These are phyloP conservation scores for Hymenoscyphus occultus DNA, from an alignment of 2,329 filamentous ascomycete genomes.

Conservation along the genomic window DNA sequence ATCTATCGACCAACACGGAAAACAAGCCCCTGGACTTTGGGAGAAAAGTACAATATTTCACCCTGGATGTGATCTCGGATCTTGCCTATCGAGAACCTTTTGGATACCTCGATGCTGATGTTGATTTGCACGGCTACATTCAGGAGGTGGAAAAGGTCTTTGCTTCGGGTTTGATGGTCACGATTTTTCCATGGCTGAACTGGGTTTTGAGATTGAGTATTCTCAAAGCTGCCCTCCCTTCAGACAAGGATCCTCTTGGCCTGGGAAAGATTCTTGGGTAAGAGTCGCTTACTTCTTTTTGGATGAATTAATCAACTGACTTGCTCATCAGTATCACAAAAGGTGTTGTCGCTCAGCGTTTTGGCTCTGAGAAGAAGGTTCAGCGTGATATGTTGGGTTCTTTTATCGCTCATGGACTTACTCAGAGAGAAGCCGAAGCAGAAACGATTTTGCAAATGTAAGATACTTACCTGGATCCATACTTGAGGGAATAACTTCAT, in stretches of 20 bases:
- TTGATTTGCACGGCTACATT: constrained; percentile 5
- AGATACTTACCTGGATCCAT: constrained; percentile 58
- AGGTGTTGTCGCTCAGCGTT: constrained; percentile 46
- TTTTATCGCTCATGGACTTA: constrained; percentile 37
- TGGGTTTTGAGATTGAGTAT: constrained; percentile 42
- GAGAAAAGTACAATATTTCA: constrained; percentile 50
- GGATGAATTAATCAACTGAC: not conserved
- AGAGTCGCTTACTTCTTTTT: not conserved
- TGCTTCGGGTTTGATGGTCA: constrained; percentile 37
- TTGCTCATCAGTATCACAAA: constrained; percentile 38
- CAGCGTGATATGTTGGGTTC: constrained; percentile 53
- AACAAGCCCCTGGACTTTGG: constrained; percentile 47
- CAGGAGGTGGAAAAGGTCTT: constrained; percentile 7
- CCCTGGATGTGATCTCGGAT: constrained; percentile 53
- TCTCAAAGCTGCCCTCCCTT: constrained; percentile 43
- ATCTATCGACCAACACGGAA: constrained; percentile 41
- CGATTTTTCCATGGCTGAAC: constrained; percentile 43
- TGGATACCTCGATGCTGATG: constrained; percentile 47
- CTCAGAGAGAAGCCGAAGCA: constrained; percentile 22
- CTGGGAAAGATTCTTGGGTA: constrained; percentile 48
- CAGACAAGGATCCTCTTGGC: constrained; percentile 40
- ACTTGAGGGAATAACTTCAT: not conserved
- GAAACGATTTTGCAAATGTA: constrained; percentile 28
- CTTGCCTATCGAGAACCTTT: constrained; percentile 50
- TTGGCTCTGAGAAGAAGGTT: constrained; percentile 42